These are phyloP conservation scores for Penicillium turbatum DNA, from an alignment of 495 filamentous ascomycete genomes.

Conservation along the genomic window DNA sequence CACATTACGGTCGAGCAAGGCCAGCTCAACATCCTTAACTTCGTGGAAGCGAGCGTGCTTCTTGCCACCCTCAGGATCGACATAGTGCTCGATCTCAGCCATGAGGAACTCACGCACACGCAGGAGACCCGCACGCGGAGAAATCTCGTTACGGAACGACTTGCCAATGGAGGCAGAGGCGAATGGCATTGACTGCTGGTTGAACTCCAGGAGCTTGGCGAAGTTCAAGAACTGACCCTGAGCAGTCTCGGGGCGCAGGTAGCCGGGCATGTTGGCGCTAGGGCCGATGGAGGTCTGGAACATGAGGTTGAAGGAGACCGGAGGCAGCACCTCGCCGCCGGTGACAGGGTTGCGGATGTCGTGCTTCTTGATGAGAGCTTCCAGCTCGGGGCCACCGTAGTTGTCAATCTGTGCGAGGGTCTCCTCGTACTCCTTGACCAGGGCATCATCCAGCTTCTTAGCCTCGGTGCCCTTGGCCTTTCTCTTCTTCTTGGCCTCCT, in stretches of 20 bases:
- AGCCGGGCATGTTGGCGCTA: slow-evolving; percentile 58
- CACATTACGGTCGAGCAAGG: slow-evolving; percentile 64
- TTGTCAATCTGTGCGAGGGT: slow-evolving; percentile 70
- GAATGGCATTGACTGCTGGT: slow-evolving; percentile 66
- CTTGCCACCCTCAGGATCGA: slow-evolving; percentile 68
- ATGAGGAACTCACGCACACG: slow-evolving; percentile 70
- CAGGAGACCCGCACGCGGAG: slow-evolving; percentile 61
- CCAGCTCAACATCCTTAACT: slow-evolving; percentile 57
- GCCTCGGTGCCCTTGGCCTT: slow-evolving; percentile 55
- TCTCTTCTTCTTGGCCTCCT: slow-evolving; percentile 63
- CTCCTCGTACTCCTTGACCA: slow-evolving; percentile 64
- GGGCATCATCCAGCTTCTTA: slow-evolving; percentile 59
- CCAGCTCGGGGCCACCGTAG: slow-evolving; percentile 61
- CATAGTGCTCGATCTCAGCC: slow-evolving; percentile 73
- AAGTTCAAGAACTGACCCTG: slow-evolving; percentile 68
- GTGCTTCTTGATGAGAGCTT: slow-evolving; percentile 58
- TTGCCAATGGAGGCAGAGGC: slow-evolving; percentile 73
- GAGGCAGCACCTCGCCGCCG: slow-evolving; percentile 56
- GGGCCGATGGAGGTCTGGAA: slow-evolving; percentile 69
- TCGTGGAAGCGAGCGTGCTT: slow-evolving; percentile 62
- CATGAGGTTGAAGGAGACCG: slow-evolving; percentile 71
- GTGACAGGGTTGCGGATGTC: slow-evolving; percentile 62
- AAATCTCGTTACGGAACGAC: slow-evolving; percentile 72
- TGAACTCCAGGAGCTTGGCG: slow-evolving; percentile 66
- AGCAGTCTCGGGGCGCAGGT: slow-evolving; percentile 63